Percentiles rank a stretch among this genome's conserved stretches.
Conservation (phyloP, 305 asterid genomes). For the Solanum aculeatissimum region DNA sequence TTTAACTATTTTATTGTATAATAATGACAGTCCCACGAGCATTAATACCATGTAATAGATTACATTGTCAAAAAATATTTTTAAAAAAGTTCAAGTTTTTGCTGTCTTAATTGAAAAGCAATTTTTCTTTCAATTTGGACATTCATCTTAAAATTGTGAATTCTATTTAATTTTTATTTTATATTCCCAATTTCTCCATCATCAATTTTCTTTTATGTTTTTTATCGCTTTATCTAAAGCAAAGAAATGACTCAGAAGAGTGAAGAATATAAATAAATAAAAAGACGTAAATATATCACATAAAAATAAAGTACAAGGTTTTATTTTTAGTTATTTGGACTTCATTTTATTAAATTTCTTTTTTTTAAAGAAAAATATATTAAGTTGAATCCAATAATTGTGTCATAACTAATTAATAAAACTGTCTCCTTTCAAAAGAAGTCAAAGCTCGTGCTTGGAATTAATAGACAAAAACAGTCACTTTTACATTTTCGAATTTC, state of each 20-base stretch:
- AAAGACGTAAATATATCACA: too few species aligned
- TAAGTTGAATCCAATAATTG: neutral
- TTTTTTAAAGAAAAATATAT: too few species aligned
- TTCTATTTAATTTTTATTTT: neutral
- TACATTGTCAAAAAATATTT: too few species aligned
- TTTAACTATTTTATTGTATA: neutral
- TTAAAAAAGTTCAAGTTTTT: too few species aligned
- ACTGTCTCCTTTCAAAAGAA: neutral
- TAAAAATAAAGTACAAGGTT: neutral
- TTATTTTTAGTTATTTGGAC: neutral
- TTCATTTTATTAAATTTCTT: too few species aligned
- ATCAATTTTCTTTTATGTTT: too few species aligned
- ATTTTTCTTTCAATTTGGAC: too few species aligned
- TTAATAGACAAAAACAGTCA: neutral
- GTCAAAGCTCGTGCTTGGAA: neutral
- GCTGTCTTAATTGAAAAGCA: neutral
- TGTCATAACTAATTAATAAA: neutral
- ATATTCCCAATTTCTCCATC: neutral
- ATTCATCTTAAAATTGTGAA: neutral
- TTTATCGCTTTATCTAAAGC: too few species aligned
- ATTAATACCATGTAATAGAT: too few species aligned
- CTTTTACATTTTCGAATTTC: neutral
- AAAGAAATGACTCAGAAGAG: too few species aligned
- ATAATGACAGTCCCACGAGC: too few species aligned
- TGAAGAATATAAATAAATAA: too few species aligned